These are phyloP conservation scores for Trichomonas tenax DNA, from an alignment of 208 protist species.

Conservation along the genomic window DNA sequence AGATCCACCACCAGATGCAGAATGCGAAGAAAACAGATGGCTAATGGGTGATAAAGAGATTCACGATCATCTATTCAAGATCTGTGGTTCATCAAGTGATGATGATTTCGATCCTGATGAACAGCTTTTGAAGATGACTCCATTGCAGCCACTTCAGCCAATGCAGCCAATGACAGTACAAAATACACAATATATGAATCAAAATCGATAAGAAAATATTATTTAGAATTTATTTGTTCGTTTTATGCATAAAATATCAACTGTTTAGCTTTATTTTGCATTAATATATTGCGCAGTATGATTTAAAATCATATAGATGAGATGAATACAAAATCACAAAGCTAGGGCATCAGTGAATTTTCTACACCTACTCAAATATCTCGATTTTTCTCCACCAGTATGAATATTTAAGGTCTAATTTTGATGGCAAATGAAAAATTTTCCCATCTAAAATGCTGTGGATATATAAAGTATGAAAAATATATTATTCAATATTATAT, in stretches of 20 bases:
- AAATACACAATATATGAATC: neutral
- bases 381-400: too few species aligned
- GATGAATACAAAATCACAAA: too few species aligned
- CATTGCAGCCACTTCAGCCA: neutral
- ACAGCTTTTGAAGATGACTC: neutral
- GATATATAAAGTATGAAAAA: too few species aligned
- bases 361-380: too few species aligned
- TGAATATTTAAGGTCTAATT: too few species aligned
- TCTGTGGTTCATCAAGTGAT: neutral
- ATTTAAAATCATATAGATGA: too few species aligned
- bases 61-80: neutral
- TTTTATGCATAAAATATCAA: neutral
- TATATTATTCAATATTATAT: too few species aligned
- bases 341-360: too few species aligned
- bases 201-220: neutral
- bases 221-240: neutral
- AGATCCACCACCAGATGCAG: neutral
- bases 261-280: neutral
- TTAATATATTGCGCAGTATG: too few species aligned
- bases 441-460: too few species aligned
- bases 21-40: neutral
- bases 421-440: too few species aligned
- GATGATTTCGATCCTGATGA: constrained; percentile 16
- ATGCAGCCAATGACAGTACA: neutral
- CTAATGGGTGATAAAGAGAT: neutral